Evolutionary conservation across 169 alveolate genomes (phyloP).

Genomic region (Besnoitia besnoiti): DNA sequence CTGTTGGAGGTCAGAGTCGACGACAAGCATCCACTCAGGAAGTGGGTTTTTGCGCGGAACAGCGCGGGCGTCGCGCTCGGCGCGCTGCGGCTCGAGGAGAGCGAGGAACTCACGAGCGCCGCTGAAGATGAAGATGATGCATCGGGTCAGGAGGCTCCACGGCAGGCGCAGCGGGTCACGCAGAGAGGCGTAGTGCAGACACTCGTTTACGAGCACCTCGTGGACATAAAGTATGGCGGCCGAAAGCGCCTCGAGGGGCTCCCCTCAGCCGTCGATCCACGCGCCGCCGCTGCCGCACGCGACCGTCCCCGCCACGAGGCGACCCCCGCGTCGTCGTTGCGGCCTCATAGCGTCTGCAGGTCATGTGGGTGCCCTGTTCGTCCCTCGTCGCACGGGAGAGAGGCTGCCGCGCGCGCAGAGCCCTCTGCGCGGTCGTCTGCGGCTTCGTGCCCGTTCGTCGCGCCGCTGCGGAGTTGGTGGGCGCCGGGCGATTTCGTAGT

Average conservation of each 20-base stretch:
- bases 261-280: background rate
- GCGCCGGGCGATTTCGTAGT: conserved; percentile 16
- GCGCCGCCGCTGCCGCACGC: background rate
- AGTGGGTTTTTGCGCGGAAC: background rate
- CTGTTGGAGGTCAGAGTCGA: background rate
- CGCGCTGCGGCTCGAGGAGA: background rate
- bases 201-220: background rate
- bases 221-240: background rate
- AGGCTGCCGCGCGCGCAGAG: too few relatives aligned
- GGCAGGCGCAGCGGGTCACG: background rate
- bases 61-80: background rate
- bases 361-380: too few relatives aligned
- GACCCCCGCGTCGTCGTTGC: too few relatives aligned
- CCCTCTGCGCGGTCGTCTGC: too few relatives aligned
- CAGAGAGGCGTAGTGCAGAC: background rate
- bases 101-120: background rate
- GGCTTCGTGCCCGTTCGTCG: background rate
- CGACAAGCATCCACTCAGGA: background rate
- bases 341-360: too few relatives aligned
- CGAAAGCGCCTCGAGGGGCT: background rate
- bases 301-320: too few relatives aligned
- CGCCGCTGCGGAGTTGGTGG: background rate
- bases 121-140: background rate
- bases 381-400: too few relatives aligned
- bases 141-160: background rate